phyloP scores from a whole-genome alignment of 2,329 filamentous ascomycete species.

The Aspergillus fischeri region DNA sequence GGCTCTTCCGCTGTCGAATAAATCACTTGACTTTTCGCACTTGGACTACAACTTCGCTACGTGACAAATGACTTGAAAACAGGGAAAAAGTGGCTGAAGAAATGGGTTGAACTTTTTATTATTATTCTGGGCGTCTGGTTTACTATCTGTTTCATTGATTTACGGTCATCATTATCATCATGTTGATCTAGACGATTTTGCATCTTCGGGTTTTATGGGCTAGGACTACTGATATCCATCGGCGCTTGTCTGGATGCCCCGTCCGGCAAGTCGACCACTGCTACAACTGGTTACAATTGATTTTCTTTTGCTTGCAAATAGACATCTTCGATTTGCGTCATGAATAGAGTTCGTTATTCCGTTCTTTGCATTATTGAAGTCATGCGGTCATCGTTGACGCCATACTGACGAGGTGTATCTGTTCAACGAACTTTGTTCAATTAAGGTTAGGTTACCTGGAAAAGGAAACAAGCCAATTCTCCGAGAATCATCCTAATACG shows the following conservation, averaged over 20 bases:
- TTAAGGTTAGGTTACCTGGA: not conserved
- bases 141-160: conserved; percentile 8
- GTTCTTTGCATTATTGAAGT: not conserved
- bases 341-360: not conserved
- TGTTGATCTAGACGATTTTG: not conserved
- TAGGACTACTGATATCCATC: conserved; percentile 24
- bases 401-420: not conserved
- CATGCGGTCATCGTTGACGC: not conserved
- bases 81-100: conserved; percentile 6
- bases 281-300: not conserved
- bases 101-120: not conserved
- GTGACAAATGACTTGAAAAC: conserved; percentile 12
- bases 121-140: conserved; percentile 13
- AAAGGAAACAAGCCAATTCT: not conserved
- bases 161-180: conserved; percentile 2
- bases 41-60: not conserved
- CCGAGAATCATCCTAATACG: not conserved
- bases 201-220: conserved; percentile 10
- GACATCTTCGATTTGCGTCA: conserved; percentile 7
- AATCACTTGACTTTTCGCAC: conserved; percentile 3
- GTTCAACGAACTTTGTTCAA: not conserved
- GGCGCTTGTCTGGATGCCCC: conserved; percentile 4
- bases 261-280: not conserved
- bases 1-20: conserved; percentile 55
- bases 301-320: conserved; percentile 4